Percentiles rank a stretch among this genome's conserved stretches.
These are phyloP conservation scores for Eucalyptus cladocalyx DNA, from an alignment of 345 rosid genomes.

Conservation along the genomic window DNA sequence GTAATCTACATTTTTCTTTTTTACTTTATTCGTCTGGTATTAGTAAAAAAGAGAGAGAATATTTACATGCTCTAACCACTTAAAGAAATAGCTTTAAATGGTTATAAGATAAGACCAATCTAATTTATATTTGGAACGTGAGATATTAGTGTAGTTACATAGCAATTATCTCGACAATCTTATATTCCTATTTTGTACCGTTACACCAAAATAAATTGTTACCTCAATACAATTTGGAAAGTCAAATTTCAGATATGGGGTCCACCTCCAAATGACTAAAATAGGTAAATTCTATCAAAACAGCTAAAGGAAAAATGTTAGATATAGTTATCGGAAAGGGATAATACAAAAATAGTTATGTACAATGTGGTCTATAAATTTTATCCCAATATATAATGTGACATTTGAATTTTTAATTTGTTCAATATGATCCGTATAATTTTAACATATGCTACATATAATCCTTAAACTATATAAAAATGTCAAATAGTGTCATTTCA, in stretches of 20 bases:
- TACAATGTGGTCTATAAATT: not conserved
- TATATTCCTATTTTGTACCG: not conserved
- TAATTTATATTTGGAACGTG: not conserved
- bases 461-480: too few species aligned
- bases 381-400: too few species aligned
- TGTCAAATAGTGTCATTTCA: too few species aligned
- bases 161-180: not conserved
- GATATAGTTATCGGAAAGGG: not conserved
- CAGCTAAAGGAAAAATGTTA: not conserved
- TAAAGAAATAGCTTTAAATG: not conserved
- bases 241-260: not conserved
- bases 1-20: not conserved
- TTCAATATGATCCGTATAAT: too few species aligned
- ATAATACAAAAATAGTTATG: too few species aligned
- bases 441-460: too few species aligned
- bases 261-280: not conserved
- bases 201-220: slow-evolving; percentile 1
- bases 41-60: not conserved
- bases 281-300: not conserved
- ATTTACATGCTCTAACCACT: not conserved
- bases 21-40: not conserved
- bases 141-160: not conserved
- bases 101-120: not conserved
- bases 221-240: not conserved
- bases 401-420: too few species aligned